These are phyloP conservation scores for Jatropha multifida DNA, from an alignment of 441 rosid species.

Conservation along the genomic window DNA sequence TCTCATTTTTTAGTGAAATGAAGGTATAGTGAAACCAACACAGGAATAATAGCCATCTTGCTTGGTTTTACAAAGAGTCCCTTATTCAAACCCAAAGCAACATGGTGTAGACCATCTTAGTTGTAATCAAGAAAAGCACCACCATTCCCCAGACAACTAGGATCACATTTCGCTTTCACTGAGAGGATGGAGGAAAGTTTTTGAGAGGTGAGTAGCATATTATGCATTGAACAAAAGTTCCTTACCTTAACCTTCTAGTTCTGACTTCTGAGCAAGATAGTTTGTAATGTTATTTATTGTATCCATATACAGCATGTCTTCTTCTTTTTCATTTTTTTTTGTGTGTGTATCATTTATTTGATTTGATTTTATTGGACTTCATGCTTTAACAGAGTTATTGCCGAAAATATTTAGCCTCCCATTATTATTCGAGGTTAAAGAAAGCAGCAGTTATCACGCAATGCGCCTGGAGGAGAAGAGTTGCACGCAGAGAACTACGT, in stretches of 20 bases:
- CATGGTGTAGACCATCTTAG: too few relatives aligned
- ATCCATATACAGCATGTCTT: background rate
- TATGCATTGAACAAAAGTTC: background rate
- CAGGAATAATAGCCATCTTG: too few relatives aligned
- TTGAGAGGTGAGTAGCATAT: background rate
- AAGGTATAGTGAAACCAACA: too few relatives aligned
- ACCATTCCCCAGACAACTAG: background rate
- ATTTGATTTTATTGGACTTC: conserved; percentile 8
- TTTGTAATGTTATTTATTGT: background rate
- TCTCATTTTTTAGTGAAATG: too few relatives aligned
- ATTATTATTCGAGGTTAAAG: conserved; percentile 47
- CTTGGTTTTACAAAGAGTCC: too few relatives aligned
- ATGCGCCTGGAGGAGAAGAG: conserved; percentile 77
- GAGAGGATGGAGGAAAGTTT: background rate
- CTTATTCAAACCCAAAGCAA: too few relatives aligned
- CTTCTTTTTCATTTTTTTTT: background rate
- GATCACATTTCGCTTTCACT: conserved; percentile 5
- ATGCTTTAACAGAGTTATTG: conserved; percentile 56
- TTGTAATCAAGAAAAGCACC: background rate
- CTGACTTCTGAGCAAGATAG: background rate
- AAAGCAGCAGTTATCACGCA: conserved; percentile 65
- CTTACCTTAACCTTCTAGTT: background rate
- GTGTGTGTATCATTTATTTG: background rate
- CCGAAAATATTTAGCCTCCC: conserved; percentile 52
- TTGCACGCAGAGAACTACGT: conserved; percentile 71